phyloP scores from a whole-genome alignment of 2,329 filamentous ascomycete genomes.

The Fusarium hainanense region DNA sequence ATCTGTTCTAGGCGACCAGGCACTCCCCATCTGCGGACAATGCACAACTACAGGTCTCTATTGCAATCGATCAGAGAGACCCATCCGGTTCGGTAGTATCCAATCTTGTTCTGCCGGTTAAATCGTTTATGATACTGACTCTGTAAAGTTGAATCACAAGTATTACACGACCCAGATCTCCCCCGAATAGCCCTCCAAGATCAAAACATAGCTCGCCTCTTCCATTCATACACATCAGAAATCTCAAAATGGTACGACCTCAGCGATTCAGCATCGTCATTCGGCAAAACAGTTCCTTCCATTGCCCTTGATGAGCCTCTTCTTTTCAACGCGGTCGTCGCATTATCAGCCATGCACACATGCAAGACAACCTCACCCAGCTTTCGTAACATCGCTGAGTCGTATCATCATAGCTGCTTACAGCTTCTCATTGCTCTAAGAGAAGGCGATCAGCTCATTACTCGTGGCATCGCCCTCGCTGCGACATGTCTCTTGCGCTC shows the following conservation, averaged over 20 bases:
- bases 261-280: constrained; percentile 52
- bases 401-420: constrained; percentile 56
- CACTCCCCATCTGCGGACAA: constrained; percentile 48
- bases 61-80: constrained; percentile 49
- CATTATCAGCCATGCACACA: constrained; percentile 57
- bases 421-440: constrained; percentile 53
- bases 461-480: constrained; percentile 56
- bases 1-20: constrained; percentile 47
- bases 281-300: constrained; percentile 51
- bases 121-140: not conserved
- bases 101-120: too few relatives aligned
- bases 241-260: constrained; percentile 62
- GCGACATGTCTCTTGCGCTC: constrained; percentile 60
- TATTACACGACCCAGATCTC: constrained; percentile 9
- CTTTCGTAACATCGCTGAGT: constrained; percentile 48
- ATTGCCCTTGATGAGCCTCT: constrained; percentile 54
- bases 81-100: constrained; percentile 18
- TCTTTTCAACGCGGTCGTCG: constrained; percentile 58
- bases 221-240: constrained; percentile 53
- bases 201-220: constrained; percentile 50
- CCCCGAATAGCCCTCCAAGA: constrained; percentile 48
- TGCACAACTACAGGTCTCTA: constrained; percentile 49
- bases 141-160: constrained; percentile 10
- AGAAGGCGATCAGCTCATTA: constrained; percentile 44
- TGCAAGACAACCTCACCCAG: constrained; percentile 48